Conservation (phyloP, 495 filamentous ascomycete genomes). For the Usnea hakonensis region DNA sequence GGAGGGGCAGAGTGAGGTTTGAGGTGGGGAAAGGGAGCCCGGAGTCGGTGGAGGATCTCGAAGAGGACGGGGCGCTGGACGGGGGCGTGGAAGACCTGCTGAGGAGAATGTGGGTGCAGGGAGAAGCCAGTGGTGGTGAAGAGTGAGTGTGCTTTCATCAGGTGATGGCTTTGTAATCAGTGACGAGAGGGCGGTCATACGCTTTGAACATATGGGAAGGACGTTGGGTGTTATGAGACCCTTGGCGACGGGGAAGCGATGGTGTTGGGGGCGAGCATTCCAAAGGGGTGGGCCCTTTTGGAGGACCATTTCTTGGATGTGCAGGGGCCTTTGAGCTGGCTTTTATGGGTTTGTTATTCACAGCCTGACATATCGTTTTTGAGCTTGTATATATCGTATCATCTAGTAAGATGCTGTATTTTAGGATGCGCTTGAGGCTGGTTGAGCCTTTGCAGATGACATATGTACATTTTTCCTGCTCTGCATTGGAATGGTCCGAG, state of each 20-base stretch:
- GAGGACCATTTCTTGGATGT: not conserved
- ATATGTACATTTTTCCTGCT: too few relatives aligned
- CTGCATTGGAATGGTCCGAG: too few relatives aligned
- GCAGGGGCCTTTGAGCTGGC: too few relatives aligned
- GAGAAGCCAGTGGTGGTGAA: not conserved
- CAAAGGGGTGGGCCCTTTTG: too few relatives aligned
- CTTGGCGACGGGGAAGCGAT: not conserved
- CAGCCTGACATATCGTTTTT: too few relatives aligned
- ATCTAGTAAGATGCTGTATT: too few relatives aligned
- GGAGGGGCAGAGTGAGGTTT: conserved; percentile 21
- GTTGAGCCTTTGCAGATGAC: too few relatives aligned
- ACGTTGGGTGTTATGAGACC: not conserved
- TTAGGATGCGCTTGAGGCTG: too few relatives aligned
- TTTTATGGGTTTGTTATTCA: too few relatives aligned
- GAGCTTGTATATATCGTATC: too few relatives aligned
- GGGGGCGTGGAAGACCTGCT: conserved; percentile 20
- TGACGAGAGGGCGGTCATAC: not conserved
- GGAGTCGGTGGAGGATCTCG: conserved; percentile 2
- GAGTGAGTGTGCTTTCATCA: not conserved
- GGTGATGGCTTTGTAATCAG: too few relatives aligned
- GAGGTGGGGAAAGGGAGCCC: conserved; percentile 16
- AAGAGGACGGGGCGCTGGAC: conserved; percentile 6
- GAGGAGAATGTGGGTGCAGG: conserved; percentile 20
- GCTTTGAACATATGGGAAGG: not conserved
- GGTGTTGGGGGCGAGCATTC: not conserved